Conservation (phyloP, 2,329 filamentous ascomycete genomes). For the Plenodomus lindquistii region DNA sequence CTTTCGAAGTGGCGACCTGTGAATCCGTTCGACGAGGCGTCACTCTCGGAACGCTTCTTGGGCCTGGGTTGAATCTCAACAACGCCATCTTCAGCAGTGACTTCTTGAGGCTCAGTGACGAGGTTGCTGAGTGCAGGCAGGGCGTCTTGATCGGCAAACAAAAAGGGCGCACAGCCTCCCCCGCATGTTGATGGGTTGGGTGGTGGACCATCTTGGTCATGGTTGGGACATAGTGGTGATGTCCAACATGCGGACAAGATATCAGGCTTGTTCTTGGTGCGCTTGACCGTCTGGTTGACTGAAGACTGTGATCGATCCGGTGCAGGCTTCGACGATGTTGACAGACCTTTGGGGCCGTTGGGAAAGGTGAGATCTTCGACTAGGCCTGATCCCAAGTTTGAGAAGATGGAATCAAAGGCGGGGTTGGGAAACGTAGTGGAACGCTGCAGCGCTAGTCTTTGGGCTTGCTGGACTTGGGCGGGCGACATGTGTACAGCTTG, state of each 20-base stretch:
- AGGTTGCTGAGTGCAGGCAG: constrained; percentile 37
- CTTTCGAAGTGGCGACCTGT: constrained; percentile 35
- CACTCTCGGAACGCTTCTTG: constrained; percentile 44
- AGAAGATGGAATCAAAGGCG: constrained; percentile 42
- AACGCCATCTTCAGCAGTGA: constrained; percentile 40
- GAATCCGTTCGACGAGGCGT: constrained; percentile 31
- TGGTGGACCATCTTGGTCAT: constrained; percentile 42
- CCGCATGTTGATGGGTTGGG: constrained; percentile 48
- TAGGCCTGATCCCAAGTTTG: constrained; percentile 40
- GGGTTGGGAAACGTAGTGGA: constrained; percentile 42
- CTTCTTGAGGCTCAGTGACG: constrained; percentile 34
- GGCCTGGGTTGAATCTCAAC: constrained; percentile 42
- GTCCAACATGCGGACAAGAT: constrained; percentile 48
- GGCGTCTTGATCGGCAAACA: constrained; percentile 42
- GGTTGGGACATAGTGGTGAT: constrained; percentile 47
- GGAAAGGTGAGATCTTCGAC: constrained; percentile 45
- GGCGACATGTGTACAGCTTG: constrained; percentile 34
- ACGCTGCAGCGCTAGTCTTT: constrained; percentile 24
- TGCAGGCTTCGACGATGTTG: constrained; percentile 15
- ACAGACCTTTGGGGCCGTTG: constrained; percentile 33
- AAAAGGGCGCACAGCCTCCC: constrained; percentile 46
- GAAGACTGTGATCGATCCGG: constrained; percentile 22
- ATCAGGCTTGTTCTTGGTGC: constrained; percentile 43
- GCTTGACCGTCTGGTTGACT: constrained; percentile 30
- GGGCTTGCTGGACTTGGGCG: constrained; percentile 14